Evolutionary conservation across 1,284 basidiomycete genomes (phyloP), one percentile per base, ranked within the genome.

Genomic region (Microbotryum intermedium): DNA sequence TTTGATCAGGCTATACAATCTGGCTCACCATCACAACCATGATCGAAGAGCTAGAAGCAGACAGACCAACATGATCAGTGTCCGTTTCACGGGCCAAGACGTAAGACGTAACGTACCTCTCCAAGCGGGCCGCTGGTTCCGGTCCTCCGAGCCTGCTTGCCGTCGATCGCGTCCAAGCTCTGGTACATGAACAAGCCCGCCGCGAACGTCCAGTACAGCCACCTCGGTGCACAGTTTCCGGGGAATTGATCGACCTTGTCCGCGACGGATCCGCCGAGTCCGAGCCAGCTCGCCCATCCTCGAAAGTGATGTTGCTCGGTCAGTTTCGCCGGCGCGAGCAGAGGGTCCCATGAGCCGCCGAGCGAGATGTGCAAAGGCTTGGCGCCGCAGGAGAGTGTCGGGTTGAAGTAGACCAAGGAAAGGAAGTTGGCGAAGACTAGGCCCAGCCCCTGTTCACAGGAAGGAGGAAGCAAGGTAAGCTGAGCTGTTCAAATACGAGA

Each of bases 151-250:
- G 94, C 94, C 76, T 98, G 94, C 76, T 74, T 74, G 18, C 76
- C 90, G 71, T 93, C 90, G 59, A 92, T 89, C 13, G 88, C 84
- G 73, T 90, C 91, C 62, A 91, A 81, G 61, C 82, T 88, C 76
- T 98, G 94, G 73, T 98, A 98, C 62, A 87, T 76, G 73, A 97
- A 98, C 58, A 98, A 77, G 3, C 92, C 92, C 50, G 85, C 75
- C 1, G 85, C 89, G 85, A 72, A 88, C 83, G 88, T 88, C 70
- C 86, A 85, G 74, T 92, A 94, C 16, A 94, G 77, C 89, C 89
- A 92, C 55, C 79, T 78, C 1, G 89, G 88, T 6, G 86, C 83
- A 2, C 82, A 83, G 23, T 75, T 73, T 8, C 79, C 81, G 10
- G 81, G 83, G 9, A 25, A 21, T 10, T 49, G 46, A n/a, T 46